Conservation (phyloP, 148 eudicot species). For the Pouteria glomerata region DNA sequence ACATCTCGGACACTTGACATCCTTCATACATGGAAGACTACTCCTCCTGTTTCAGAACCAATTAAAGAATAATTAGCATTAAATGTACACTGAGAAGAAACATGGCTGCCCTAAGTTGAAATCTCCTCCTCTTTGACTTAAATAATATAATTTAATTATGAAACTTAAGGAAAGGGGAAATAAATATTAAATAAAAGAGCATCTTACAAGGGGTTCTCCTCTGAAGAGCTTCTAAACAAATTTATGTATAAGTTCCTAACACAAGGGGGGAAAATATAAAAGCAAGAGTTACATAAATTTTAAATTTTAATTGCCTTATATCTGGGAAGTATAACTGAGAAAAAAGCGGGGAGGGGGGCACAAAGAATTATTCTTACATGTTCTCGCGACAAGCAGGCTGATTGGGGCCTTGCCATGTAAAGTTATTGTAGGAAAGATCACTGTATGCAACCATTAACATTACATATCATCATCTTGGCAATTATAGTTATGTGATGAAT, state of each 20-base stretch:
- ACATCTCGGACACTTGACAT: conserved; percentile 53
- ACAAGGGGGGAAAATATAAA: background rate
- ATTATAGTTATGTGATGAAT: background rate
- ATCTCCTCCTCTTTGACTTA: background rate
- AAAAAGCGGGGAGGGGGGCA: background rate
- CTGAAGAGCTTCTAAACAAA: conserved; percentile 59
- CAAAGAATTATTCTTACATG: conserved; percentile 24
- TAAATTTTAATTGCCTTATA: background rate
- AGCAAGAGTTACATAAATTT: background rate
- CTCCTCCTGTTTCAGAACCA: conserved; percentile 34
- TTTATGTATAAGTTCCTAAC: conserved; percentile 54
- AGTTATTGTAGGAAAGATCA: conserved; percentile 78
- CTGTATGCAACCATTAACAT: conserved; percentile 29
- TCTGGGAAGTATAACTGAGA: background rate
- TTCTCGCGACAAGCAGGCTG: conserved; percentile 50
- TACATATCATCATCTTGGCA: conserved; percentile 5
- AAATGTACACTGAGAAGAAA: background rate
- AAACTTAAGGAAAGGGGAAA: background rate
- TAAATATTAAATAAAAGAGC: background rate
- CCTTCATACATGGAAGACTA: conserved; percentile 48
- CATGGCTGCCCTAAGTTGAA: background rate
- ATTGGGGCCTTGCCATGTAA: conserved; percentile 56
- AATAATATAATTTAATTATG: background rate
- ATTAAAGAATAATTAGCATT: conserved; percentile 3
- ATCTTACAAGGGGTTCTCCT: conserved; percentile 44